Evolutionary conservation across 768 basidiomycete genomes (phyloP).

Genomic region (Hortiboletus campestris): DNA sequence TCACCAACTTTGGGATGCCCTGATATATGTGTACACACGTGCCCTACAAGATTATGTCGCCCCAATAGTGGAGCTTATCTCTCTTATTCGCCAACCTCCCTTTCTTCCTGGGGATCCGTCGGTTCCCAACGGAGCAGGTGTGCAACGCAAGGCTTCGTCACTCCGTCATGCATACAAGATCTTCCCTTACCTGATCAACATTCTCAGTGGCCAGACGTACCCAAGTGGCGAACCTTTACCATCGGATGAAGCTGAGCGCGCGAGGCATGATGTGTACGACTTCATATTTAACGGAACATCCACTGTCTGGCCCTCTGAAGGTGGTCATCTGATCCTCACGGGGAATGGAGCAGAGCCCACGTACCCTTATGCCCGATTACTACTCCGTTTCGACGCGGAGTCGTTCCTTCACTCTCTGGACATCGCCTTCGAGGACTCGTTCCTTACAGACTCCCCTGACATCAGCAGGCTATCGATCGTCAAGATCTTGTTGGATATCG

Average conservation of each 20-base stretch:
- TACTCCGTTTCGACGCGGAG: slow-evolving; percentile 89
- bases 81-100: slow-evolving; percentile 56
- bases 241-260: slow-evolving; percentile 60
- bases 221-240: slow-evolving; percentile 77
- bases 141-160: slow-evolving; percentile 17
- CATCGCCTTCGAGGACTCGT: slow-evolving; percentile 91
- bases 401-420: slow-evolving; percentile 92
- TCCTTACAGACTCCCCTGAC: slow-evolving; percentile 68
- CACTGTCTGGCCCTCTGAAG: slow-evolving; percentile 75
- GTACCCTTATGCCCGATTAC: slow-evolving; percentile 83
- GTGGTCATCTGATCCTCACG: slow-evolving; percentile 72
- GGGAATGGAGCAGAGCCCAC: slow-evolving; percentile 74
- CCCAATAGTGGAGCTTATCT: slow-evolving; percentile 82
- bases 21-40: slow-evolving; percentile 90
- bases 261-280: slow-evolving; percentile 71
- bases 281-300: slow-evolving; percentile 87
- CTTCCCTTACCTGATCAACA: slow-evolving; percentile 81
- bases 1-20: slow-evolving; percentile 85
- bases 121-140: slow-evolving; percentile 8
- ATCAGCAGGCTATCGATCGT: slow-evolving; percentile 80
- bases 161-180: slow-evolving; percentile 85
- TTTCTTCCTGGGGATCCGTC: background rate
- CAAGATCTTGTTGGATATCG: slow-evolving; percentile 79
- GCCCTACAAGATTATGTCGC: slow-evolving; percentile 87
- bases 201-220: slow-evolving; percentile 80